Evolutionary conservation across 2,329 filamentous ascomycete genomes (phyloP), one percentile per base, ranked within the genome.

Genomic region (Phyllosticta capitalensis): DNA sequence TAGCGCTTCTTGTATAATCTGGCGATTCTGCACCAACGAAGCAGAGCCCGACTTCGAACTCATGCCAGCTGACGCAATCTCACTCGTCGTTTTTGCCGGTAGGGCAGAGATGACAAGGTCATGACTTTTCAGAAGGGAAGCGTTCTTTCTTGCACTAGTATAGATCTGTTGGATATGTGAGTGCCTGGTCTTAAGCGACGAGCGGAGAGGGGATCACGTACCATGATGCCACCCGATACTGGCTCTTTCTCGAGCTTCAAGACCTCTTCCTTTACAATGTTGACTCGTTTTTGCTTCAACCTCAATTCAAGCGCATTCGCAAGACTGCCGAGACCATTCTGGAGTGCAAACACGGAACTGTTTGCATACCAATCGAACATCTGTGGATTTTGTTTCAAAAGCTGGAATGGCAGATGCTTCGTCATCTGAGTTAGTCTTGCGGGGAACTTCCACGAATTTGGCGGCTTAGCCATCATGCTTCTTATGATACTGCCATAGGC

Each of bases 71-170:
- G 55, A 54, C 3, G 57, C 56, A 20, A 67, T 65, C 20, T 63
- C 62, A 61, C 66, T 68, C 20, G 75, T 66, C 24, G 70, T 67
- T 21, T 62, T 64, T 12, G 73, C 70, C 52, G 78, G 79, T 22
- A 89, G 71, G n/a, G 87, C 86, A 19, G 84, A 86, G 55, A 90
- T 80, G 56, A 84, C 83, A 64, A 84, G 81, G 69, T 84, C 75
- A 68, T 81, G 82, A 63, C 65, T 55, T 21, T 50, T 45, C 17
- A 17, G 61, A 24, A 24, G 52, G 17, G 3, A 22, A 9, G 14
- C n/a, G 17, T 17, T 26, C 17, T 54, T 45, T 7, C n/a, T 22
- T 9, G 33, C n/a, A 7, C 24, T 26, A 9, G n/a, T 50, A 33
- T 59, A 24, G 10, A 59, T 21, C 56, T 59, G 21, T 5, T 17